phyloP scores from a whole-genome alignment of 2,329 filamentous ascomycete species.

The Seiridium unicorne region DNA sequence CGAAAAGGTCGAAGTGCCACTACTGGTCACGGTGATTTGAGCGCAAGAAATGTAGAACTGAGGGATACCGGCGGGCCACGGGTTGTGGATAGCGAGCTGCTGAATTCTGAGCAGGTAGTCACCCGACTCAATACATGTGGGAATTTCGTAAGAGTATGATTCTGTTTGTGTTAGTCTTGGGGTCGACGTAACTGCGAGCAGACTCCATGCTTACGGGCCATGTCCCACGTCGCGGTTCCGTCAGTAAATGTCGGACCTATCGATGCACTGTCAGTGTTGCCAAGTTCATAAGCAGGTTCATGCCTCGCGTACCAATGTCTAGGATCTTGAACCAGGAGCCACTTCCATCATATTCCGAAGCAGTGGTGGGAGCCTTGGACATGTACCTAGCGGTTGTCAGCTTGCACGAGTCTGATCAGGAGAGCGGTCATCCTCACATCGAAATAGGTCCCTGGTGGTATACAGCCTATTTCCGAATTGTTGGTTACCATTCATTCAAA shows the following conservation, averaged over 20 bases:
- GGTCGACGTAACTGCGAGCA: not conserved
- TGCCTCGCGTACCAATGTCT: constrained; percentile 27
- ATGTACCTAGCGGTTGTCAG: constrained; percentile 29
- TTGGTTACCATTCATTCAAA: too few relatives aligned
- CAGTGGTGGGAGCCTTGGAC: constrained; percentile 35
- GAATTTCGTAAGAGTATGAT: constrained; percentile 42
- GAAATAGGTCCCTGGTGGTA: constrained; percentile 42
- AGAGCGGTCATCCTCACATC: constrained; percentile 19
- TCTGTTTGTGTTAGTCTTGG: constrained; percentile 12
- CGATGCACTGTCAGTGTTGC: not conserved
- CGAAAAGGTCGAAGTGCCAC: constrained; percentile 26
- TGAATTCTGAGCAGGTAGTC: constrained; percentile 61
- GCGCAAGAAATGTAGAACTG: constrained; percentile 48
- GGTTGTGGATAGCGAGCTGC: constrained; percentile 60
- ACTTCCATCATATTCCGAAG: constrained; percentile 34
- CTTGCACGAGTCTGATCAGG: not conserved
- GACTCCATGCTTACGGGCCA: constrained; percentile 24
- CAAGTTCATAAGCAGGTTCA: not conserved
- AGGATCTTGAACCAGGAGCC: constrained; percentile 42
- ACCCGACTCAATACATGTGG: constrained; percentile 50
- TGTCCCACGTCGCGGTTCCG: constrained; percentile 29
- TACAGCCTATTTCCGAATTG: constrained; percentile 24
- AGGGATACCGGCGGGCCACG: constrained; percentile 39
- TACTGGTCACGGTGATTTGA: constrained; percentile 43
- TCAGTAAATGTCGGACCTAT: constrained; percentile 31